Conservation (phyloP, 306 rosid genomes). For the Vachellia pachyceras region DNA sequence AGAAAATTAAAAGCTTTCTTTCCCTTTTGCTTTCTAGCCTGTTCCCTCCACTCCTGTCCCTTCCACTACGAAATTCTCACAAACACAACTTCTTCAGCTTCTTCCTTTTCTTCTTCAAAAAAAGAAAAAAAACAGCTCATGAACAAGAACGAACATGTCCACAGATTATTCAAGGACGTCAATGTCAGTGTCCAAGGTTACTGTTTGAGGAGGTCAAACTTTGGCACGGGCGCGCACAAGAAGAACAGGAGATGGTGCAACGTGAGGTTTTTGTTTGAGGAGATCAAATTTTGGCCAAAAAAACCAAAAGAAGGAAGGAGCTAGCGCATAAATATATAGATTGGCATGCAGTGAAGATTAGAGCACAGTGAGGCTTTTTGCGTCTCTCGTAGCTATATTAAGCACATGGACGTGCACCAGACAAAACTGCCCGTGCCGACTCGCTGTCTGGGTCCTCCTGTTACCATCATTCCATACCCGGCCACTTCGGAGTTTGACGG, state of each 20-base stretch:
- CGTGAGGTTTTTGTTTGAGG: not conserved
- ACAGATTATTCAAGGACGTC: too few relatives aligned
- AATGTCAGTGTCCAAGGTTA: not conserved
- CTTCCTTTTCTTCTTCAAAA: not conserved
- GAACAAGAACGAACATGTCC: not conserved
- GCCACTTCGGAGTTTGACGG: conserved; percentile 3
- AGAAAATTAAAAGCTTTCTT: not conserved
- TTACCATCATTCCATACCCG: not conserved
- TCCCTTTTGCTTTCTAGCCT: conserved; percentile 17
- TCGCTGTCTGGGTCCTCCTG: conserved; percentile 14
- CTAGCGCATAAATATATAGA: not conserved
- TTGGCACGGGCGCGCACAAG: not conserved
- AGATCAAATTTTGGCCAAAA: not conserved
- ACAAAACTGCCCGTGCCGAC: conserved; percentile 41
- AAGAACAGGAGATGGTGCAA: not conserved
- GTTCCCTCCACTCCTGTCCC: conserved; percentile 57
- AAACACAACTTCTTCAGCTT: not conserved
- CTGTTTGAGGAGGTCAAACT: too few relatives aligned
- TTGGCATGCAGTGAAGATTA: conserved; percentile 17
- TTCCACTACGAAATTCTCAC: not conserved
- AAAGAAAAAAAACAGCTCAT: not conserved
- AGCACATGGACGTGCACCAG: conserved; percentile 28
- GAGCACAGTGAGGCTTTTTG: not conserved
- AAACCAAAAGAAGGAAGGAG: not conserved
- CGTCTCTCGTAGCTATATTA: not conserved